phyloP scores from a whole-genome alignment of 2,329 filamentous ascomycete genomes.

The Aspergillus fructus region DNA sequence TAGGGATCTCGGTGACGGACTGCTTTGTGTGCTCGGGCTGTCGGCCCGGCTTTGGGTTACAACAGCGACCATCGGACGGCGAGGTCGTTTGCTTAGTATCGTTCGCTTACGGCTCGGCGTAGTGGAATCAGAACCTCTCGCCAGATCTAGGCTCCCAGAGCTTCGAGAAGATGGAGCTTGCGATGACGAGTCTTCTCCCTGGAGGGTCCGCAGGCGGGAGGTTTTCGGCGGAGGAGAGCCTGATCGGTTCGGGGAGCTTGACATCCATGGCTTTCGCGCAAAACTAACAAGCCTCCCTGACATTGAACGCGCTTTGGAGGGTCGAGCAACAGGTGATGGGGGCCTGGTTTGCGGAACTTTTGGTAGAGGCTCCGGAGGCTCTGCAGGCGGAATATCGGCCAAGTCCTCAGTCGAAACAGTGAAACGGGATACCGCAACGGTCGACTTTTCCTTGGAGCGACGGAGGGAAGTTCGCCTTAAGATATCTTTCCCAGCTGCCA shows the following conservation, averaged over 20 bases:
- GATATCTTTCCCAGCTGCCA: constrained; percentile 42
- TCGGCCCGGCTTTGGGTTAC: constrained; percentile 37
- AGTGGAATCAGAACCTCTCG: constrained; percentile 14
- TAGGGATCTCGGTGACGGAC: constrained; percentile 42
- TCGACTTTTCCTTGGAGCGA: constrained; percentile 34
- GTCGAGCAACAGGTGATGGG: constrained; percentile 32
- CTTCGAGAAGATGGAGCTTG: constrained; percentile 19
- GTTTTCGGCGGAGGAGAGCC: constrained; percentile 44
- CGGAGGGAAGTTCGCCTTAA: constrained; percentile 42
- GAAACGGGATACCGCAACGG: constrained; percentile 35
- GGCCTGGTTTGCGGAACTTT: constrained; percentile 29
- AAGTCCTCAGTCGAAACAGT: constrained; percentile 39
- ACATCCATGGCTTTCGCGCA: constrained; percentile 52
- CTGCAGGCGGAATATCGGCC: constrained; percentile 23
- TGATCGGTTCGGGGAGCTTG: constrained; percentile 44
- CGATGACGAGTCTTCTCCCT: constrained; percentile 30
- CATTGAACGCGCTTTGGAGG: constrained; percentile 47
- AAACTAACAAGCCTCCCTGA: constrained; percentile 52
- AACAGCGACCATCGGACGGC: constrained; percentile 42
- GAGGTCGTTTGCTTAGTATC: constrained; percentile 36
- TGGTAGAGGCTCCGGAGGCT: constrained; percentile 18
- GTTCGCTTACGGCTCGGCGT: constrained; percentile 30
- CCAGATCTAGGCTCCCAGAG: constrained; percentile 21
- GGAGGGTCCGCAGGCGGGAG: constrained; percentile 23
- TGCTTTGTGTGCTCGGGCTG: constrained; percentile 34